Evolutionary conservation across 176 grass and related monocot species (phyloP).

Genomic region (Hsuehochloa calcarea): DNA sequence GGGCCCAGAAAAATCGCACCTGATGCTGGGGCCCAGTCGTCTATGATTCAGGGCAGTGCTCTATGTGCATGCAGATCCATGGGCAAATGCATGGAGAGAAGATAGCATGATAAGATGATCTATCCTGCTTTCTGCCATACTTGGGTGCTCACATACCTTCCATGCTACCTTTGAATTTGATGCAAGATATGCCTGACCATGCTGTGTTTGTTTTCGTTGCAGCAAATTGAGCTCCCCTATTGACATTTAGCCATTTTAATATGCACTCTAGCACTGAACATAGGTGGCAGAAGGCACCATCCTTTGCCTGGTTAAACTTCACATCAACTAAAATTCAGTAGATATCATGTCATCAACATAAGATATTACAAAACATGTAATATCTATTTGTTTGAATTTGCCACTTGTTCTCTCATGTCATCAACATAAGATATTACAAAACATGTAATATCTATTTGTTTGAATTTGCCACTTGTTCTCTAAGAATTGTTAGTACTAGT

Average conservation of each 20-base stretch:
- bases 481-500: background rate
- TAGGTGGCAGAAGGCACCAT: background rate
- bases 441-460: background rate
- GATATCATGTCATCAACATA: conserved; percentile 6
- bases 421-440: background rate
- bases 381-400: background rate
- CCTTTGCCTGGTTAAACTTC: background rate
- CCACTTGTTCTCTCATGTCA: conserved; percentile 1
- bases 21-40: background rate
- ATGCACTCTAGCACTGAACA: background rate
- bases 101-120: conserved; percentile 25
- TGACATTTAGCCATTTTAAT: background rate
- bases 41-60: background rate
- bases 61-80: background rate
- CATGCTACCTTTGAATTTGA: conserved; percentile 20
- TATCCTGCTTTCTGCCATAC: conserved; percentile 29
- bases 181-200: conserved; percentile 29
- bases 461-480: background rate
- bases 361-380: background rate
- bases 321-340: background rate
- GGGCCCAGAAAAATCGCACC: background rate
- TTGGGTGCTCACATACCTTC: conserved; percentile 22
- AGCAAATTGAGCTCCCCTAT: background rate
- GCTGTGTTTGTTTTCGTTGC: conserved; percentile 10
- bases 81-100: conserved; percentile 7